These are phyloP conservation scores for Fusarium sp. DNA, from an alignment of 2,329 filamentous ascomycete genomes.

Conservation along the genomic window DNA sequence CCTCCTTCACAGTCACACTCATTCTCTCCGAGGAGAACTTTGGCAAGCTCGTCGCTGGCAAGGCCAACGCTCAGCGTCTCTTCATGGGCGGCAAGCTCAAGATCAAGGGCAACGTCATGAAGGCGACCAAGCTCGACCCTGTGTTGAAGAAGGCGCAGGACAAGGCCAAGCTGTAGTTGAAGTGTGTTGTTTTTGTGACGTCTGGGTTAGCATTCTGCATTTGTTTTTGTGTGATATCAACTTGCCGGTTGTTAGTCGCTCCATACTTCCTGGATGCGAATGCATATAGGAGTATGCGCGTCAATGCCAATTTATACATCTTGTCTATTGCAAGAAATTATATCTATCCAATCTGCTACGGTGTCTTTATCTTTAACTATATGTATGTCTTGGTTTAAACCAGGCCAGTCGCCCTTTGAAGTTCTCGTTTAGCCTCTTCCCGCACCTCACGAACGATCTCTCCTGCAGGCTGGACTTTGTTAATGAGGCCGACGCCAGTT, in stretches of 20 bases:
- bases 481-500: constrained; percentile 61
- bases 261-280: constrained; percentile 28
- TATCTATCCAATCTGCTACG: constrained; percentile 34
- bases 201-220: constrained; percentile 19
- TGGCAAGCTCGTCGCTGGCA: constrained; percentile 81
- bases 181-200: background rate
- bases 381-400: constrained; percentile 8
- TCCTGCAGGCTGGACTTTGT: constrained; percentile 55
- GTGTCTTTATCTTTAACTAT: background rate
- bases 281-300: constrained; percentile 39
- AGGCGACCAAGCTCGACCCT: constrained; percentile 95
- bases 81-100: constrained; percentile 99
- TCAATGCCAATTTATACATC: constrained; percentile 21
- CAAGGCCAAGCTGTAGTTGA: constrained; percentile 81
- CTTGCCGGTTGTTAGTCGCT: constrained; percentile 22
- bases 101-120: constrained; percentile 98
- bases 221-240: constrained; percentile 45
- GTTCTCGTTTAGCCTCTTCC: constrained; percentile 53
- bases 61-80: constrained; percentile 92
- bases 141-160: constrained; percentile 89
- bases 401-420: constrained; percentile 48
- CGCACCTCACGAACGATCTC: constrained; percentile 60
- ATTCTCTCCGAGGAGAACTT: constrained; percentile 89
- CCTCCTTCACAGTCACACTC: constrained; percentile 76
- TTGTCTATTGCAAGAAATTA: background rate